These are phyloP conservation scores for Colletotrichum brevisporum DNA, from an alignment of 2,329 filamentous ascomycete genomes.

Conservation along the genomic window DNA sequence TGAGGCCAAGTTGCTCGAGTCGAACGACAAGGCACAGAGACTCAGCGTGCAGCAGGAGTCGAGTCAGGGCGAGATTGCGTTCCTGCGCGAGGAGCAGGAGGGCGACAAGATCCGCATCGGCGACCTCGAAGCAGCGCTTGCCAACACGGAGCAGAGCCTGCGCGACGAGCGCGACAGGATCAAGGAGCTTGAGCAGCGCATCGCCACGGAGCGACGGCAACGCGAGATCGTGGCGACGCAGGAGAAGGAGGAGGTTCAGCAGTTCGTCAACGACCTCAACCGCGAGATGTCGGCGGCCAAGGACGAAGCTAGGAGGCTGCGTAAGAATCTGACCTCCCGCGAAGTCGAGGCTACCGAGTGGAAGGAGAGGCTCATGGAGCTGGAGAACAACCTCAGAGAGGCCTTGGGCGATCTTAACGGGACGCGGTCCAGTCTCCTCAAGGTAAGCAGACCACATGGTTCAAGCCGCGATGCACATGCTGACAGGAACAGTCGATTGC, in stretches of 20 bases:
- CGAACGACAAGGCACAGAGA: conserved; percentile 89
- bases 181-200: conserved; percentile 79
- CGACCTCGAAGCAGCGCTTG: conserved; percentile 87
- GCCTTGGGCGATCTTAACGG: conserved; percentile 90
- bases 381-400: conserved; percentile 90
- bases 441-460: conserved; percentile 62
- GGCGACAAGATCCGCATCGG: conserved; percentile 98
- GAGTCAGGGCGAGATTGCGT: conserved; percentile 91
- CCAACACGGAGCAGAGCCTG: conserved; percentile 83
- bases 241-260: conserved; percentile 96
- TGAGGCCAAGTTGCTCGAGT: conserved; percentile 86
- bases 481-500: conserved; percentile 75
- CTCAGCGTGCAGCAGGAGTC: conserved; percentile 94
- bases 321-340: conserved; percentile 84
- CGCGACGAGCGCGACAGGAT: conserved; percentile 86
- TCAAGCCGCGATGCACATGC: neutral
- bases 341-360: conserved; percentile 92
- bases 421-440: conserved; percentile 86
- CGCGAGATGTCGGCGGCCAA: conserved; percentile 84
- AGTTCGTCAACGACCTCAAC: conserved; percentile 93
- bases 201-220: conserved; percentile 86
- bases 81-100: conserved; percentile 96
- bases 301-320: conserved; percentile 86
- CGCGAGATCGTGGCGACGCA: conserved; percentile 87
- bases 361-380: conserved; percentile 90